phyloP scores from a whole-genome alignment of 106 monocot genomes.

The Phalaenopsis equestris region DNA sequence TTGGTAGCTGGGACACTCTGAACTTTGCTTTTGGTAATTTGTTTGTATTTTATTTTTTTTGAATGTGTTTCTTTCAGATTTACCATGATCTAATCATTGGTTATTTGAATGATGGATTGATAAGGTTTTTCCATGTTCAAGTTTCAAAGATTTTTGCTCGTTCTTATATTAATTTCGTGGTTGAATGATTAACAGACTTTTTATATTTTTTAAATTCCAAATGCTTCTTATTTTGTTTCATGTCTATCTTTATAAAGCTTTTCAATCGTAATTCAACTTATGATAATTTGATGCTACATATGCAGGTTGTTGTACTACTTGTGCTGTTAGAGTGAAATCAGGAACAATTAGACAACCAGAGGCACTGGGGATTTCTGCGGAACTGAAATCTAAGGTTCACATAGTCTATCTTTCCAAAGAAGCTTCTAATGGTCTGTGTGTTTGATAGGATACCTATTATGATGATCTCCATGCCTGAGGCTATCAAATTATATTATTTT shows the following conservation, averaged over 20 bases:
- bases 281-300: slow-evolving; percentile 2
- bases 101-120: not conserved
- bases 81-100: not conserved
- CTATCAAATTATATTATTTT: too few species aligned
- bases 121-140: not conserved
- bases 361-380: slow-evolving; percentile 93
- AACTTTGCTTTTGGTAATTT: too few species aligned
- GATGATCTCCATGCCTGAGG: too few species aligned
- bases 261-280: not conserved
- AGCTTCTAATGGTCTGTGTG: too few species aligned
- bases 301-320: slow-evolving; percentile 95
- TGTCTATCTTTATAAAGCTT: not conserved
- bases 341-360: slow-evolving; percentile 91
- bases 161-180: not conserved
- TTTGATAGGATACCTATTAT: too few species aligned
- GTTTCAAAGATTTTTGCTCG: not conserved
- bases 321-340: slow-evolving; percentile 90
- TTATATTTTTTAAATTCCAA: not conserved
- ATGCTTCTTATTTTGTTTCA: not conserved
- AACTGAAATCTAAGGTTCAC: slow-evolving; percentile 71
- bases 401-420: not conserved
- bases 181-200: not conserved
- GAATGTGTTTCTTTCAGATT: too few species aligned
- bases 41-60: too few species aligned
- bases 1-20: too few species aligned